These are phyloP conservation scores for Phellopilus nigrolimitatus DNA, from an alignment of 1,284 basidiomycete genomes.

Conservation along the genomic window DNA sequence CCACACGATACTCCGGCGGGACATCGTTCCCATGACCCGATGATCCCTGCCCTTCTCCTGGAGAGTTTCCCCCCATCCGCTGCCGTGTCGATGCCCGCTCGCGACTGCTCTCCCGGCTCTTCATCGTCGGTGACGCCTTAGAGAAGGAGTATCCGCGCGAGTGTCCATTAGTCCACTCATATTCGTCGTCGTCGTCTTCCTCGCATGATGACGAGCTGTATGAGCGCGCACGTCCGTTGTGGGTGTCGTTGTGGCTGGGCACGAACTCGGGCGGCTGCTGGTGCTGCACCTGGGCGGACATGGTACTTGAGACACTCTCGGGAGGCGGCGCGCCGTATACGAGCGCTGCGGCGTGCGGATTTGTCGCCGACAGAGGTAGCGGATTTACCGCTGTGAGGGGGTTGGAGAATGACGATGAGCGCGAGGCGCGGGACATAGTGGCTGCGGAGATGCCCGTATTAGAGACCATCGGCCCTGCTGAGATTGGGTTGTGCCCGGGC, in stretches of 20 bases:
- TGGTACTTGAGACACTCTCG: neutral
- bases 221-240: constrained; percentile 27
- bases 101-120: constrained; percentile 15
- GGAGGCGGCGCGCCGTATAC: neutral
- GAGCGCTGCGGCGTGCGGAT: too few relatives aligned
- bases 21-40: constrained; percentile 54
- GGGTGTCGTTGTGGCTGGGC: constrained; percentile 11
- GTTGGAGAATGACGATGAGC: constrained; percentile 18
- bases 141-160: constrained; percentile 26
- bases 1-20: constrained; percentile 73
- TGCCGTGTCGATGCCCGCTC: constrained; percentile 8
- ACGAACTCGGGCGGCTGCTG: constrained; percentile 14
- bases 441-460: neutral
- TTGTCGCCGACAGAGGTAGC: too few relatives aligned
- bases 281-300: neutral
- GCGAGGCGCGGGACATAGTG: constrained; percentile 7
- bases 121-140: constrained; percentile 25
- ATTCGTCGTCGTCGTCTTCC: constrained; percentile 37
- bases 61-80: constrained; percentile 1
- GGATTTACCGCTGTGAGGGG: neutral
- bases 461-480: neutral
- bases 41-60: constrained; percentile 28
- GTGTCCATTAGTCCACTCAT: constrained; percentile 29
- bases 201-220: constrained; percentile 33
- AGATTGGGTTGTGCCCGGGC: constrained; percentile 2